Evolutionary conservation across 148 eudicot genomes (phyloP).

Genomic region (Vaccinium corymbosum): DNA sequence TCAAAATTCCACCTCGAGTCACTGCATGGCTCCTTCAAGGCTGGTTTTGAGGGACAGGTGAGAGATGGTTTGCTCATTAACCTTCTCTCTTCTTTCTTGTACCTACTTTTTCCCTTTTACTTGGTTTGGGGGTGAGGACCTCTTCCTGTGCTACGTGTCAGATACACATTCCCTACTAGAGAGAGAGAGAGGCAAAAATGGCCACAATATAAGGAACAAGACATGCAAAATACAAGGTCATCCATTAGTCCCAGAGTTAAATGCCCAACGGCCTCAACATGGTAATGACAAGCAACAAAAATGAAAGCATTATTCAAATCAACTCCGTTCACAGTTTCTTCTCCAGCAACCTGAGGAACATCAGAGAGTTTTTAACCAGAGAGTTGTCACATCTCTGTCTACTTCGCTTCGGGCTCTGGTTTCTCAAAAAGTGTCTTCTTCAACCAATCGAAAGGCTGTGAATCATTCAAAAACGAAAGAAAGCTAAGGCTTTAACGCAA

Average conservation of each 20-base stretch:
- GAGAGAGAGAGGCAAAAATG: background rate
- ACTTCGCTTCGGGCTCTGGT: constrained; percentile 32
- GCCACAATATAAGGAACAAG: background rate
- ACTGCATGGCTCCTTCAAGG: background rate
- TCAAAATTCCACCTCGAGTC: background rate
- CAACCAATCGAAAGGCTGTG: constrained; percentile 50
- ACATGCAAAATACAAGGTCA: background rate
- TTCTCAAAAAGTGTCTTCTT: constrained; percentile 52
- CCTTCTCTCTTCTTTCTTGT: background rate
- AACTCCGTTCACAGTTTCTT: constrained; percentile 16
- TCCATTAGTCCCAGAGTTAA: constrained; percentile 16
- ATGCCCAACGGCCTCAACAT: constrained; percentile 24
- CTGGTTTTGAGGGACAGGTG: background rate
- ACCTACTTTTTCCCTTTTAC: background rate
- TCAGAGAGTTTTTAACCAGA: constrained; percentile 7
- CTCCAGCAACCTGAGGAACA: constrained; percentile 14
- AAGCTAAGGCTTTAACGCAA: background rate
- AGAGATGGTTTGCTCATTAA: background rate
- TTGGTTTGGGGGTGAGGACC: background rate
- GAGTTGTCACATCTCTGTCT: background rate
- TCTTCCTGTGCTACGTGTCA: background rate
- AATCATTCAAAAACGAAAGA: background rate
- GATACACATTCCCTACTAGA: background rate
- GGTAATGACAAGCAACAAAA: constrained; percentile 21
- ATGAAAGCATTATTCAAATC: constrained; percentile 34